Evolutionary conservation across 441 rosid genomes (phyloP), one percentile per base, ranked within the genome.

Genomic region (Gossypium lobatum): DNA sequence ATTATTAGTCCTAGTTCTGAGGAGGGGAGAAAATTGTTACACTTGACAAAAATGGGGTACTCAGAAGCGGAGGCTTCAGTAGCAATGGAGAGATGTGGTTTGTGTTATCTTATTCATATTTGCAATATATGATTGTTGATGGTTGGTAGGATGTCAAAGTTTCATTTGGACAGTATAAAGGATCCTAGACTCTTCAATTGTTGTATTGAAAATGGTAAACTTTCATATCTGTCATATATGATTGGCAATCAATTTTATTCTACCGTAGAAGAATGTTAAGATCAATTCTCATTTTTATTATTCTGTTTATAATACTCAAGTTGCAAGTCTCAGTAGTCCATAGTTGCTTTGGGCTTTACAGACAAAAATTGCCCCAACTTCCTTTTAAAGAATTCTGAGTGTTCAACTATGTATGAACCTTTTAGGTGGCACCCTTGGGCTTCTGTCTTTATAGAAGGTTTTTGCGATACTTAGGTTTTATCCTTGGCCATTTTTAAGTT

Each of bases 11-110:
- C 71, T 17, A 76, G 72, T 7, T 76, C 84, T 28, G 86, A 68
- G 48, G 79, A 77, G 70, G 83, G 82, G 23, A 54, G 57, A 45
- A 84, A 71, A 61, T 76, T 90, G 66, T 14, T 66, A 54, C 80
- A 70, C 74, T 81, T 93, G 70, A 78, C 66, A 31, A 82, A 67
- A 59, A 93, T 95, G 99, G 98, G 98, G 14, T 95, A 90, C 80
- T 46, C 84, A 2, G 61, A 50, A 72, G 82, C 80, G 6, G 98
- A 93, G 76, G 97, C 87, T 73, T 80, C 89, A 77, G 72, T 86
- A 76, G 98, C 98, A 73, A 46, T 90, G 64, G 87, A 90, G 84
- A 88, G 96, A 91, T 93, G 98, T 50, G 99, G 98, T 95, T 50
- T 13, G 86, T 76, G 48, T 62, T 39, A 10, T 18, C 21, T 13